A percentile compares a stretch with the other conserved stretches of the same genome.
Conservation (phyloP, 1,284 basidiomycete genomes). For the Sporisorium exsertum region DNA sequence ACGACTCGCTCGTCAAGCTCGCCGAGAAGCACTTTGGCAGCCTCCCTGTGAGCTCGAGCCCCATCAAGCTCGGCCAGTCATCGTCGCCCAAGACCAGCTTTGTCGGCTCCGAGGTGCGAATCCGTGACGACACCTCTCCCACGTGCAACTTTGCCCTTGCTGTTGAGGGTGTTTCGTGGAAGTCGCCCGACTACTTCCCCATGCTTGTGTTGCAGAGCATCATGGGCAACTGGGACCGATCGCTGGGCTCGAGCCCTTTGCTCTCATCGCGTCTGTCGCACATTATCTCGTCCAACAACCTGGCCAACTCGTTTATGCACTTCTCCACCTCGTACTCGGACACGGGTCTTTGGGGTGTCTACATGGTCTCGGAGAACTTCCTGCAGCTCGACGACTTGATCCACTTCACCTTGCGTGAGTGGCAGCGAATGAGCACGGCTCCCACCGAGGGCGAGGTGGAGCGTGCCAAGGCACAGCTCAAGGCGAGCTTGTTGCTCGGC, state of each 20-base stretch:
- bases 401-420: constrained; percentile 96
- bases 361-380: constrained; percentile 87
- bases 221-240: constrained; percentile 99
- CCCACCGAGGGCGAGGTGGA: constrained; percentile 90
- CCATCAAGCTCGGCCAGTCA: constrained; percentile 83
- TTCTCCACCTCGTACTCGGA: constrained; percentile 99
- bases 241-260: constrained; percentile 88
- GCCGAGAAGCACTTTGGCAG: constrained; percentile 92
- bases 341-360: constrained; percentile 99
- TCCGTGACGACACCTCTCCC: constrained; percentile 89
- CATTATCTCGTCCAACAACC: constrained; percentile 91
- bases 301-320: constrained; percentile 99
- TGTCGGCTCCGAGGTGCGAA: constrained; percentile 92
- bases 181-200: constrained; percentile 97
- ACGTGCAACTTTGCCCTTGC: constrained; percentile 95
- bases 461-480: constrained; percentile 96
- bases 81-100: constrained; percentile 76
- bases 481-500: constrained; percentile 89
- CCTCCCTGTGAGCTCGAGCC: constrained; percentile 87
- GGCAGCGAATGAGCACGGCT: constrained; percentile 92
- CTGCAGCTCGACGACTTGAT: constrained; percentile 89
- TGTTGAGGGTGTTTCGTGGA: constrained; percentile 98
- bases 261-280: constrained; percentile 91
- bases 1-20: constrained; percentile 90
- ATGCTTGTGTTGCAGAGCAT: constrained; percentile 99